phyloP scores from a whole-genome alignment of 73 alveolate species.

The Effrenium voratum region DNA sequence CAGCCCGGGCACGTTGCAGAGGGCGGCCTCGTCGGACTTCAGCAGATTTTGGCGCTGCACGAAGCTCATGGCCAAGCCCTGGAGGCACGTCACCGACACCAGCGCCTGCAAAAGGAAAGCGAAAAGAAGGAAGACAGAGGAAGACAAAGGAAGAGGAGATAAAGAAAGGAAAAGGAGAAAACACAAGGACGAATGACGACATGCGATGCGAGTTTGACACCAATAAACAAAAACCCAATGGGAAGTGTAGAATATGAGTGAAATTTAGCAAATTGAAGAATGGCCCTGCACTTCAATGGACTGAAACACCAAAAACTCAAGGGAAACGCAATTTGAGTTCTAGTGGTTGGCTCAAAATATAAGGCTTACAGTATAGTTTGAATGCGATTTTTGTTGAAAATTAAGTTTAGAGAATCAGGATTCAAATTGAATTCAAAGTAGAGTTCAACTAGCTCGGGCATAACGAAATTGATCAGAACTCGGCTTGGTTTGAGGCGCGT shows the following conservation, averaged over 20 bases:
- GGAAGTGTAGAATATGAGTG: neutral
- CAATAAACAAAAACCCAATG: neutral
- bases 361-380: too few species aligned
- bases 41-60: slow-evolving; percentile 16
- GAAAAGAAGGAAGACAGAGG: neutral
- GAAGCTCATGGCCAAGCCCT: slow-evolving; percentile 27
- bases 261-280: neutral
- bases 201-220: neutral
- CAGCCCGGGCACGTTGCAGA: too few species aligned
- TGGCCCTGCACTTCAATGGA: neutral
- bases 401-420: too few species aligned
- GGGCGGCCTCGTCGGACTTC: slow-evolving; percentile 47
- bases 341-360: too few species aligned
- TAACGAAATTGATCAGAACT: too few species aligned
- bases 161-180: neutral
- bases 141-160: neutral
- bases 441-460: too few species aligned
- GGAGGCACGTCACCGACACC: slow-evolving; percentile 54
- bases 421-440: too few species aligned
- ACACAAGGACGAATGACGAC: neutral
- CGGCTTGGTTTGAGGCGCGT: too few species aligned
- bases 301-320: neutral
- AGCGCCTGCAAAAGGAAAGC: neutral
- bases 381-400: too few species aligned
- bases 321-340: too few species aligned